Evolutionary conservation across 148 eudicot species (phyloP).

Genomic region (Agrostemma githago): DNA sequence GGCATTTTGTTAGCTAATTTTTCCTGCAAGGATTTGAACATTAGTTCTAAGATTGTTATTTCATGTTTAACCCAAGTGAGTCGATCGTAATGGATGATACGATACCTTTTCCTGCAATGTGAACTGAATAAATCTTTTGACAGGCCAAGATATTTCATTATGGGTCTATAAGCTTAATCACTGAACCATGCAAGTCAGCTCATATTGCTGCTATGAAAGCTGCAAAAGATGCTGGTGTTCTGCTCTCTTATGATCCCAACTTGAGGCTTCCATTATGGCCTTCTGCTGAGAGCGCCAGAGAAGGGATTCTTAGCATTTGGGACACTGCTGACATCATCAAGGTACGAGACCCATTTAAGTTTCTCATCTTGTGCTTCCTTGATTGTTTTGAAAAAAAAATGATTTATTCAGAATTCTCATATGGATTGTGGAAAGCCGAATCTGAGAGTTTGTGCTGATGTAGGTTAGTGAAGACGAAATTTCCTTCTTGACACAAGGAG

Average conservation of each 20-base stretch:
- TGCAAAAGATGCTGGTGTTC: conserved; percentile 90
- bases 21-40: not conserved
- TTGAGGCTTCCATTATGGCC: conserved; percentile 97
- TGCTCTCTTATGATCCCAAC: conserved; percentile 94
- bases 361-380: not conserved
- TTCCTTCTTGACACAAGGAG: conserved; percentile 77
- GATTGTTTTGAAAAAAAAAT: not conserved
- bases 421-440: not conserved
- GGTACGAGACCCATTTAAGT: conserved; percentile 32
- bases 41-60: too few relatives aligned
- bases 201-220: conserved; percentile 88
- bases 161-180: conserved; percentile 93
- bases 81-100: not conserved
- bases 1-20: not conserved
- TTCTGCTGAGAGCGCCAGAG: conserved; percentile 76
- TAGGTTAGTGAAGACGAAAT: conserved; percentile 97
- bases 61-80: not conserved
- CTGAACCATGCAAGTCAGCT: conserved; percentile 90
- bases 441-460: conserved; percentile 19
- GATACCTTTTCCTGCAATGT: not conserved
- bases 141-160: conserved; percentile 96
- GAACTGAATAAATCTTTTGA: conserved; percentile 3
- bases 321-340: conserved; percentile 92
- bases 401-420: not conserved
- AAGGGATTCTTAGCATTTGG: conserved; percentile 96